Evolutionary conservation across 1,284 basidiomycete genomes (phyloP).

Genomic region (Retiboletus flavoniger): DNA sequence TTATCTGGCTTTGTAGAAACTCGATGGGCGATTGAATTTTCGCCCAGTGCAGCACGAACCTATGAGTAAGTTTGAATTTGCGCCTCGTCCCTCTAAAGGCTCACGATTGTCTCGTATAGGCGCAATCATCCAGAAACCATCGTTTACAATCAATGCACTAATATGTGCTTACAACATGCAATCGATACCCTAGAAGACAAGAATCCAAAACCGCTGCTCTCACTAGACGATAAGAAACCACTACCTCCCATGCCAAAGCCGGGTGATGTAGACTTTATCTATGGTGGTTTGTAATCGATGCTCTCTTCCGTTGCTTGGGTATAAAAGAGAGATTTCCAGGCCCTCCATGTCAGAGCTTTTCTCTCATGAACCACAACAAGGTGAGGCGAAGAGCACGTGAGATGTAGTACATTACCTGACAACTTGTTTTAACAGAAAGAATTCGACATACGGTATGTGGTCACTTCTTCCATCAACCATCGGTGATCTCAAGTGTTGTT

Average conservation of each 20-base stretch:
- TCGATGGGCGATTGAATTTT: conserved; percentile 65
- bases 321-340: conserved; percentile 38
- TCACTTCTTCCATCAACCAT: not conserved
- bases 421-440: conserved; percentile 40
- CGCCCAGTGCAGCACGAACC: conserved; percentile 58
- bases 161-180: conserved; percentile 56
- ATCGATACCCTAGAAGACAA: conserved; percentile 47
- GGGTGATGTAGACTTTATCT: conserved; percentile 67
- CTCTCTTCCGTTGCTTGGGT: not conserved
- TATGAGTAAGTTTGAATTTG: conserved; percentile 44
- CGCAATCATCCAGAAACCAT: conserved; percentile 53
- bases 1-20: conserved; percentile 58
- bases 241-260: conserved; percentile 53
- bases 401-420: conserved; percentile 1
- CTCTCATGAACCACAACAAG: conserved; percentile 56
- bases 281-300: conserved; percentile 50
- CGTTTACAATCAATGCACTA: conserved; percentile 66
- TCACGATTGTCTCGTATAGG: conserved; percentile 36
- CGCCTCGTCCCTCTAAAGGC: not conserved
- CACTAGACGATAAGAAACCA: conserved; percentile 36
- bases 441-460: conserved; percentile 54
- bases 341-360: conserved; percentile 71
- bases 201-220: conserved; percentile 37
- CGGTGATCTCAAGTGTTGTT: not conserved
- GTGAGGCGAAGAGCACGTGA: conserved; percentile 33